A percentile compares a stretch with the other conserved stretches of the same genome.
Evolutionary conservation across 2,329 filamentous ascomycete species (phyloP).

Genomic region (Teratosphaeria gauchensis): DNA sequence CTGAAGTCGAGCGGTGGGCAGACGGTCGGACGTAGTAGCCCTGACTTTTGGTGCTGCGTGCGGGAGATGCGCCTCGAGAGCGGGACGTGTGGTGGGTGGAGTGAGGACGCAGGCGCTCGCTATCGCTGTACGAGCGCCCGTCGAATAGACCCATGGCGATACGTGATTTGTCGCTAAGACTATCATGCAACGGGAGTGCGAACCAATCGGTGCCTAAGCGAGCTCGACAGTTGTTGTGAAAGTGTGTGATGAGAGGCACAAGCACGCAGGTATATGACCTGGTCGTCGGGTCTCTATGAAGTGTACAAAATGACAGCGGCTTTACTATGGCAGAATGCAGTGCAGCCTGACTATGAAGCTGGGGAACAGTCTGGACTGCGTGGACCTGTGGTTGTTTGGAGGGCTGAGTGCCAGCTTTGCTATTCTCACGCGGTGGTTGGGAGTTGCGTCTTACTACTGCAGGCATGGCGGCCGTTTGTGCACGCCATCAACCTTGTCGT

Average conservation of each 20-base stretch:
- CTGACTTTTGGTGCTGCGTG: constrained; percentile 5
- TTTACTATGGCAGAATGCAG: not conserved
- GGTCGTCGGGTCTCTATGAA: not conserved
- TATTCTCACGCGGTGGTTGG: not conserved
- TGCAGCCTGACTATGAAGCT: not conserved
- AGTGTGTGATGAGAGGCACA: not conserved
- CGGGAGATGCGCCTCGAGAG: constrained; percentile 10
- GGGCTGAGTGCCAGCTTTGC: not conserved
- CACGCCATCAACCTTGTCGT: not conserved
- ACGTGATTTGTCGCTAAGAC: not conserved
- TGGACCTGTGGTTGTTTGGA: not conserved
- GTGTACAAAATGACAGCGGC: not conserved
- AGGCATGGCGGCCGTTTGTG: not conserved
- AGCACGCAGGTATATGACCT: not conserved
- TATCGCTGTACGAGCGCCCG: constrained; percentile 20
- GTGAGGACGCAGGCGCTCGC: constrained; percentile 9
- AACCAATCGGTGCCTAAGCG: not conserved
- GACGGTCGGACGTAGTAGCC: constrained; percentile 19
- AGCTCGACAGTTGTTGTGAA: not conserved
- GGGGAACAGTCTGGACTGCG: not conserved
- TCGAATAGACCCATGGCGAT: constrained; percentile 24
- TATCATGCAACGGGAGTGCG: not conserved
- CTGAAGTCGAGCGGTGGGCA: constrained; percentile 7
- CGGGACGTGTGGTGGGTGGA: constrained; percentile 4
- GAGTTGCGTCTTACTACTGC: not conserved